Percentiles rank a stretch among this genome's conserved stretches.
These are phyloP conservation scores for Aspergillus ruber DNA, from an alignment of 2,329 filamentous ascomycete genomes.

Conservation along the genomic window DNA sequence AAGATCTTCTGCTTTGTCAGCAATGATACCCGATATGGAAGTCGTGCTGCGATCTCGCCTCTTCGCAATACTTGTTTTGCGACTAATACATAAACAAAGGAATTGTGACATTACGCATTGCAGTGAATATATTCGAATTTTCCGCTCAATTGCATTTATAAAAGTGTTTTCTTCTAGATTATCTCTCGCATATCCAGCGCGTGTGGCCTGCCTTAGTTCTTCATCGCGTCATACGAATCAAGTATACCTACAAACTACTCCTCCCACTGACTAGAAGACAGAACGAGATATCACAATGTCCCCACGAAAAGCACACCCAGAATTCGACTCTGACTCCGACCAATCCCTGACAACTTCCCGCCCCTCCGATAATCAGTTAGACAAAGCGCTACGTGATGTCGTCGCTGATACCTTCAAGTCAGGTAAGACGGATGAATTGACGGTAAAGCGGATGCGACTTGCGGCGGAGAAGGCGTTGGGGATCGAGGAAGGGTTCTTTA, in stretches of 20 bases:
- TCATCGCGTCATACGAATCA: background rate
- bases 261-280: background rate
- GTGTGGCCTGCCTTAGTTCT: no score
- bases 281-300: conserved; percentile 16
- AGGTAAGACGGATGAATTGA: conserved; percentile 47
- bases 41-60: background rate
- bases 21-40: background rate
- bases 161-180: no score
- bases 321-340: conserved; percentile 26
- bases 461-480: conserved; percentile 48
- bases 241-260: background rate
- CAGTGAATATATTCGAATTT: no score
- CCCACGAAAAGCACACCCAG: conserved; percentile 24
- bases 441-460: conserved; percentile 51
- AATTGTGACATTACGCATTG: no score
- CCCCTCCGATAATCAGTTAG: conserved; percentile 30
- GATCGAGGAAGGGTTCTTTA: conserved; percentile 51
- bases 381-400: conserved; percentile 32
- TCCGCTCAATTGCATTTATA: no score
- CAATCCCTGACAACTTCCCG: conserved; percentile 7
- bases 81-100: background rate
- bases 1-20: background rate
- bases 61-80: background rate
- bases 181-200: no score
- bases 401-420: conserved; percentile 30